Percentiles rank a stretch among this genome's conserved stretches.
phyloP scores from a whole-genome alignment of 352 stramenopile species.

The Blastocystis sp. region DNA sequence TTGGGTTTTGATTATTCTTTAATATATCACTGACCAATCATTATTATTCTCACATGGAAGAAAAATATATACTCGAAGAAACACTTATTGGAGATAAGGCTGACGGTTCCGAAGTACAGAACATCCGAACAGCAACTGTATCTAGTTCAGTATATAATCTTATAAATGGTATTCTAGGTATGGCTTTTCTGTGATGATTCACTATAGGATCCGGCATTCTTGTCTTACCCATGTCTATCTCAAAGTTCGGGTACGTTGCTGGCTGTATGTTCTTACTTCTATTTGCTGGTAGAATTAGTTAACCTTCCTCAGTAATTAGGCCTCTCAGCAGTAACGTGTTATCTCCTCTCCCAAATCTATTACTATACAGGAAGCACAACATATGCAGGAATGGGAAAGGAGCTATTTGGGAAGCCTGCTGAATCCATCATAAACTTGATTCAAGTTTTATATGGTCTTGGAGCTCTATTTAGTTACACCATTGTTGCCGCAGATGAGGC shows the following conservation, averaged over 20 bases:
- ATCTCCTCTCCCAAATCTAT: slow-evolving; percentile 25
- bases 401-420: slow-evolving; percentile 37
- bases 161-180: slow-evolving; percentile 66
- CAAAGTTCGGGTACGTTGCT: slow-evolving; percentile 13
- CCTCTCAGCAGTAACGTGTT: slow-evolving; percentile 43
- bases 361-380: slow-evolving; percentile 53
- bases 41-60: background rate
- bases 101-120: background rate
- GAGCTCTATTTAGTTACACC: slow-evolving; percentile 17
- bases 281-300: background rate
- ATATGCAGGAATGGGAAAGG: slow-evolving; percentile 33
- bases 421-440: slow-evolving; percentile 51
- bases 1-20: background rate
- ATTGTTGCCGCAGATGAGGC: slow-evolving; percentile 48
- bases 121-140: background rate
- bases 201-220: slow-evolving; percentile 55
- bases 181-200: background rate
- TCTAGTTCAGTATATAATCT: slow-evolving; percentile 29
- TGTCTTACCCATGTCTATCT: slow-evolving; percentile 52
- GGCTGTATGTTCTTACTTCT: slow-evolving; percentile 27
- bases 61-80: background rate
- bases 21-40: background rate
- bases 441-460: slow-evolving; percentile 61
- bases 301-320: background rate
- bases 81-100: background rate